Evolutionary conservation across 1,284 basidiomycete genomes (phyloP), one percentile per base, ranked within the genome.

Genomic region (Ganoderma lucidum): DNA sequence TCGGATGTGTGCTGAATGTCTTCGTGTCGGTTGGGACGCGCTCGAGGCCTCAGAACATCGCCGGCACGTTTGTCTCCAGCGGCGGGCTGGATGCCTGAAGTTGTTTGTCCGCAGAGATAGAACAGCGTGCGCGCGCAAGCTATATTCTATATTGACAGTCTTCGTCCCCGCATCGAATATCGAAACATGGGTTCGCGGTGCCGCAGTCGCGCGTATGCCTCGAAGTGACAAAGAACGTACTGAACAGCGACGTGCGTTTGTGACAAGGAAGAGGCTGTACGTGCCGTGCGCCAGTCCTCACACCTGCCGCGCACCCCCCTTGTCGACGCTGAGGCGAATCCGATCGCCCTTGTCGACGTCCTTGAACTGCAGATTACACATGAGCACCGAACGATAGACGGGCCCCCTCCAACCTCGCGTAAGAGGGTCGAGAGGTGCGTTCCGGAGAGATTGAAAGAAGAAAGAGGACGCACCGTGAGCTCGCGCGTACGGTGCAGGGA

Each of bases 401-500:
- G 17, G 6, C 14, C 19, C 48, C 48, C 48, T 23, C 53, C 23
- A 17, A 15, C 51, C 39, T 23, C 15, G 39, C 23, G n/a, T 6
- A n/a, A 1, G 17, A 30, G 53, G 15, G 53, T 19, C 62, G 51
- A 15, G 28, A 28, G n/a, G 30, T 15, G n/a, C 45, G 12, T 64
- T 64, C 19, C 19, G 14, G 19, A 32, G 30, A 35, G 62, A 41
- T 0, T 35, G 35, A 2, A 41, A 9, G 10, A 9, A 41, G 12
- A 14, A 12, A 2, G 39, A 59, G 62, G 41, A 82, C 88, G 62
- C 75, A 92, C 91, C 66, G 90, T 92, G 70, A 93, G 79, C 77
- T 93, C 90, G 68, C 90, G 81, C n/a, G 90, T 92, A 66, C 90
- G 83, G 75, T 91, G 91, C 71, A 92, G 75, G 75, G 88, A 90